Evolutionary conservation across 1,284 basidiomycete genomes (phyloP).

Genomic region (Abortiporus biennis): DNA sequence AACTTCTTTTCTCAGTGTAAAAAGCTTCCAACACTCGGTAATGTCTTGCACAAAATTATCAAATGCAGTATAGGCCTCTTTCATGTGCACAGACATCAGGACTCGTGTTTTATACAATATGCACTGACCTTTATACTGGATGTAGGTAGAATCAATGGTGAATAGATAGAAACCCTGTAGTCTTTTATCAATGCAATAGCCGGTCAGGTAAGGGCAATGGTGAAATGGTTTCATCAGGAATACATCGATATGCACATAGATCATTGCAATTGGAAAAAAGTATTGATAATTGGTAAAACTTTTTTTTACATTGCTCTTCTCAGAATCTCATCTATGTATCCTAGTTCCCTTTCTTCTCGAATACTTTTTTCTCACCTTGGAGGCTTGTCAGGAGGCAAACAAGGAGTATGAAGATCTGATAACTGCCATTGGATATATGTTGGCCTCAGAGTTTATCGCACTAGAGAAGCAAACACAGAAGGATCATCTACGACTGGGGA

Average conservation of each 20-base stretch:
- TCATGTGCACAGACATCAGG: constrained; percentile 8
- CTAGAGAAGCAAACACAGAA: background rate
- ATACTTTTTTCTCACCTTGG: background rate
- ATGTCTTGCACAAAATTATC: background rate
- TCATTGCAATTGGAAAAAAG: constrained; percentile 6
- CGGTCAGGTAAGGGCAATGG: background rate
- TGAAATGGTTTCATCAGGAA: constrained; percentile 1
- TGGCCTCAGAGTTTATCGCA: background rate
- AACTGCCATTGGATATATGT: background rate
- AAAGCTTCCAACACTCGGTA: too few species aligned
- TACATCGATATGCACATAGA: constrained; percentile 1
- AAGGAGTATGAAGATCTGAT: background rate
- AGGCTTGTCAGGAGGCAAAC: background rate
- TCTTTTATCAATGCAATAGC: background rate
- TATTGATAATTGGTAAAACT: constrained; percentile 1
- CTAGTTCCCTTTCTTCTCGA: background rate
- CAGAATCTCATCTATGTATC: background rate
- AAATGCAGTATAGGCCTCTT: constrained; percentile 1
- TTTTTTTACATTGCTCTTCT: background rate
- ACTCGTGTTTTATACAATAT: constrained; percentile 1
- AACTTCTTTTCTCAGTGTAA: background rate
- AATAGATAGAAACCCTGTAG: constrained; percentile 8
- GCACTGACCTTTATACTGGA: constrained; percentile 2
- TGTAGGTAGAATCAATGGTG: constrained; percentile 4
- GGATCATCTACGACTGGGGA: background rate